phyloP scores from a whole-genome alignment of 1,139 yeast species.

The Pichia inconspicua region DNA sequence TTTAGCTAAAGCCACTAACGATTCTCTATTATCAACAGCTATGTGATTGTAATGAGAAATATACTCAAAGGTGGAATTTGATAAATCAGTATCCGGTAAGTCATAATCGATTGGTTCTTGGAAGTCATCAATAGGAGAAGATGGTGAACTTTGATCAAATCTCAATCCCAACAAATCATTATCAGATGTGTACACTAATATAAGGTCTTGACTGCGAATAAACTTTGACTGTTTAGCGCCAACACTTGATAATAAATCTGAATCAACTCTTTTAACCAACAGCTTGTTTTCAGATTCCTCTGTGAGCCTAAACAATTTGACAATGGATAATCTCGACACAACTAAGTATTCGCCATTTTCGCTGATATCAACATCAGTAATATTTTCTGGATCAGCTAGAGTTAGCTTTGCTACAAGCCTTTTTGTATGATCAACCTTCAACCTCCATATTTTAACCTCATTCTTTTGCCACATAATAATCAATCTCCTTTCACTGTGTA shows the following conservation, averaged over 20 bases:
- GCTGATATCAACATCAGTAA: constrained; percentile 63
- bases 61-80: constrained; percentile 26
- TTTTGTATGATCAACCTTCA: constrained; percentile 28
- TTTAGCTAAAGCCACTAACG: constrained; percentile 48
- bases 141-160: constrained; percentile 33
- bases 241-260: constrained; percentile 36
- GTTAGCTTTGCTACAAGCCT: constrained; percentile 59
- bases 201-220: constrained; percentile 31
- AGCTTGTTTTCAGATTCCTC: constrained; percentile 34
- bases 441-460: constrained; percentile 70
- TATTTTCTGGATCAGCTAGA: constrained; percentile 73
- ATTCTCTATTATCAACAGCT: constrained; percentile 38
- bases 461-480: constrained; percentile 80
- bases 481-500: constrained; percentile 42
- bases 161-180: constrained; percentile 45
- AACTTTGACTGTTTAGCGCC: constrained; percentile 56
- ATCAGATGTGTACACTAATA: constrained; percentile 56
- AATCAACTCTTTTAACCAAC: constrained; percentile 46
- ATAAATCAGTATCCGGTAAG: constrained; percentile 22
- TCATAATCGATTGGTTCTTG: constrained; percentile 28
- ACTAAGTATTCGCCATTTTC: constrained; percentile 58
- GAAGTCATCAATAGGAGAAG: constrained; percentile 29
- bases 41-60: constrained; percentile 40
- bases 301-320: constrained; percentile 58
- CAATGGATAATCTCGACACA: constrained; percentile 62